Evolutionary conservation across 2,329 filamentous ascomycete species (phyloP).

Genomic region (Cylindrodendrum hubeiense): DNA sequence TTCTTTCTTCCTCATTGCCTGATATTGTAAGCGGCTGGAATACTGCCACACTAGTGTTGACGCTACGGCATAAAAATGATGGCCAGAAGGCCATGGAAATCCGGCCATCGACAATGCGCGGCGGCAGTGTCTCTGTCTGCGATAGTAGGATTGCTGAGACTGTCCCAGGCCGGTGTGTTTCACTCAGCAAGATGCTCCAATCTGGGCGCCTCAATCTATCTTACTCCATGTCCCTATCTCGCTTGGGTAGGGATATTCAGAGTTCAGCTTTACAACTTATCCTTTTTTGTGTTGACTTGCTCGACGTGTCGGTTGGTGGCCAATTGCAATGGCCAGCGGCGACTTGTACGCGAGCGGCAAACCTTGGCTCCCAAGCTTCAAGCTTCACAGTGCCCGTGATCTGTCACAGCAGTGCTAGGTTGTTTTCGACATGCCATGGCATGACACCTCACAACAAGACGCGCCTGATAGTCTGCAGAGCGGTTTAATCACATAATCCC

Average conservation of each 20-base stretch:
- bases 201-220: background rate
- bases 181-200: background rate
- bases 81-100: conserved; percentile 20
- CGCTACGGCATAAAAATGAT: conserved; percentile 32
- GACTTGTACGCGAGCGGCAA: background rate
- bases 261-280: conserved; percentile 9
- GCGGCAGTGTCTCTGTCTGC: background rate
- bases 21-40: conserved; percentile 34
- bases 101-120: conserved; percentile 5
- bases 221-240: background rate
- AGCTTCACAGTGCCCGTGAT: conserved; percentile 7
- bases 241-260: background rate
- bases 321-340: background rate
- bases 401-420: conserved; percentile 15
- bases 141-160: conserved; percentile 4
- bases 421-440: conserved; percentile 29
- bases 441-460: conserved; percentile 23
- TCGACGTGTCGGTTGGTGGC: background rate
- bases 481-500: conserved; percentile 26
- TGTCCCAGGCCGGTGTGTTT: conserved; percentile 6
- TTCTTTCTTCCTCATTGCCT: conserved; percentile 33
- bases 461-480: conserved; percentile 22
- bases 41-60: conserved; percentile 33
- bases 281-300: conserved; percentile 2
- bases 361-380: background rate